Conservation (phyloP, 768 basidiomycete species). For the Russula compacta region DNA sequence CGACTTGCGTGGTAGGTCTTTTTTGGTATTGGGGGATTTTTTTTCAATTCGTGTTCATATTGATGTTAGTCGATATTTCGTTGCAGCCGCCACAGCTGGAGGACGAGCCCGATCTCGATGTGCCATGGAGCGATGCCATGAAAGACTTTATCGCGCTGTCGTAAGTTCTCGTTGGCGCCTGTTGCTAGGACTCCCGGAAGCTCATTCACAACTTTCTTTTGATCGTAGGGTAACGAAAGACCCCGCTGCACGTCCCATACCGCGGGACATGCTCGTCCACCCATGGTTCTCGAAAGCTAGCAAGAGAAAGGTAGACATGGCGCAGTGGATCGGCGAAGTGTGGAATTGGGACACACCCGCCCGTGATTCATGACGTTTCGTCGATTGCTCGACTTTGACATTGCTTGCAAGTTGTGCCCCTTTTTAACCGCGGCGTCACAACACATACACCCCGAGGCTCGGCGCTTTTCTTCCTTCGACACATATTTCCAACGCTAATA, state of each 20-base stretch:
- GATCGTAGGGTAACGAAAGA: constrained; percentile 52
- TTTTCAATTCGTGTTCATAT: too few species aligned
- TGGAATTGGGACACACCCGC: constrained; percentile 50
- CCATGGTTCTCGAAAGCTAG: constrained; percentile 65
- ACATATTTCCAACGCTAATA: neutral
- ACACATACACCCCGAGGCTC: too few species aligned
- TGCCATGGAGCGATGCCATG: constrained; percentile 64
- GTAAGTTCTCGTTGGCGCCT: constrained; percentile 35
- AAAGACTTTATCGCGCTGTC: constrained; percentile 76
- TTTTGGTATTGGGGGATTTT: neutral
- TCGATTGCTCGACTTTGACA: neutral
- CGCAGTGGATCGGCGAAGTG: constrained; percentile 68
- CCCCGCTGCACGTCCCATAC: constrained; percentile 55
- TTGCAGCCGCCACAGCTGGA: constrained; percentile 59
- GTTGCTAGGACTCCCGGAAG: neutral
- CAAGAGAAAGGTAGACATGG: constrained; percentile 74
- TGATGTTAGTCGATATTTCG: too few species aligned
- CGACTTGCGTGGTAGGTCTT: constrained; percentile 47
- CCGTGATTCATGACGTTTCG: neutral
- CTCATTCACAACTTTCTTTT: neutral
- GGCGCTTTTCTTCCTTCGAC: neutral
- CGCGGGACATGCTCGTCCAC: constrained; percentile 68
- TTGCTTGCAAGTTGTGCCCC: too few species aligned
- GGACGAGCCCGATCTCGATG: constrained; percentile 42
- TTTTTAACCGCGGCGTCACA: too few species aligned